A percentile compares a stretch with the other conserved stretches of the same genome.
Evolutionary conservation across 2,329 filamentous ascomycete genomes (phyloP).

Genomic region (Pyrenochaeta sp.): DNA sequence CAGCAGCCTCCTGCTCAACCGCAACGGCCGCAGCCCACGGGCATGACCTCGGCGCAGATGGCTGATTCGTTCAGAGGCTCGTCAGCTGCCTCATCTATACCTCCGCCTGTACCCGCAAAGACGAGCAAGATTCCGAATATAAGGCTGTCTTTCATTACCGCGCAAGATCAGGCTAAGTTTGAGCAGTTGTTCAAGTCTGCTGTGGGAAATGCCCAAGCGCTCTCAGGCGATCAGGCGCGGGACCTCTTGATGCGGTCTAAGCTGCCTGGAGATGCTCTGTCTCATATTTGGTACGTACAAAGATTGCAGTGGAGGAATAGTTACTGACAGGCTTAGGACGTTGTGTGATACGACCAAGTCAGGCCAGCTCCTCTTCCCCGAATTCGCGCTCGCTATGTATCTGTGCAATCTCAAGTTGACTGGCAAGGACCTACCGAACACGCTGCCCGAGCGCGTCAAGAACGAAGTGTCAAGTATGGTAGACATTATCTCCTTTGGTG

Average conservation of each 20-base stretch:
- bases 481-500: conserved; percentile 96
- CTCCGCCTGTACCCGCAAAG: conserved; percentile 71
- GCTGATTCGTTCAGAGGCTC: conserved; percentile 66
- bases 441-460: conserved; percentile 83
- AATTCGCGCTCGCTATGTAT: conserved; percentile 98
- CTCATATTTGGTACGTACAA: conserved; percentile 82
- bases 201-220: conserved; percentile 80
- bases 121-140: conserved; percentile 89
- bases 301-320: conserved; percentile 3
- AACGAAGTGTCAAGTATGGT: conserved; percentile 99
- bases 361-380: conserved; percentile 94
- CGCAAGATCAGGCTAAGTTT: conserved; percentile 93
- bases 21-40: conserved; percentile 63
- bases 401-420: conserved; percentile 93
- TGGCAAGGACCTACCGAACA: conserved; percentile 78
- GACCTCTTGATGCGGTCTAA: conserved; percentile 90
- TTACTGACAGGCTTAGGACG: conserved; percentile 66
- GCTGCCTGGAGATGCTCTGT: conserved; percentile 84
- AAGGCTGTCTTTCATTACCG: conserved; percentile 93
- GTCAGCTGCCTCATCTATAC: conserved; percentile 50
- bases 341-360: conserved; percentile 95
- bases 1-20: conserved; percentile 60
- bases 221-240: conserved; percentile 90
- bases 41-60: conserved; percentile 70
- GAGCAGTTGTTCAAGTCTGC: conserved; percentile 98